Conservation (phyloP, 2,329 filamentous ascomycete species). For the Fusarium hostae region DNA sequence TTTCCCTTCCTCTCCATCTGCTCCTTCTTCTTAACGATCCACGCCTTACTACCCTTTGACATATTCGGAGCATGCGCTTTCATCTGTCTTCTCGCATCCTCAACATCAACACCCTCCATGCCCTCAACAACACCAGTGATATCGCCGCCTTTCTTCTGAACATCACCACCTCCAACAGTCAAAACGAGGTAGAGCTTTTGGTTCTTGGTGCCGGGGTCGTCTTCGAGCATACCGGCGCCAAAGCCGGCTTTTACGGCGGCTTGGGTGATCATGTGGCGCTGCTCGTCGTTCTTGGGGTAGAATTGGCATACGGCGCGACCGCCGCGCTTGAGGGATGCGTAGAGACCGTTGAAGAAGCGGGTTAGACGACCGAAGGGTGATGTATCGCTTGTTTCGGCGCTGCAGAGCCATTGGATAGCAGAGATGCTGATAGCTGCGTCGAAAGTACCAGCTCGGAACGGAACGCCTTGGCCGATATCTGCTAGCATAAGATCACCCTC, state of each 20-base stretch:
- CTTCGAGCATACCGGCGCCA: slow-evolving; percentile 92
- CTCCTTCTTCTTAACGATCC: slow-evolving; percentile 88
- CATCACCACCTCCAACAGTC: slow-evolving; percentile 77
- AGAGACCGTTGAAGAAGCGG: slow-evolving; percentile 93
- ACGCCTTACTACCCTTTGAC: slow-evolving; percentile 83
- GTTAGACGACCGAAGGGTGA: slow-evolving; percentile 80
- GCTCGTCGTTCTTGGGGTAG: slow-evolving; percentile 94
- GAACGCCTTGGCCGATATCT: slow-evolving; percentile 94
- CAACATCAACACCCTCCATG: slow-evolving; percentile 87
- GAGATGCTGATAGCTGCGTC: slow-evolving; percentile 95
- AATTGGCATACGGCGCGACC: slow-evolving; percentile 96
- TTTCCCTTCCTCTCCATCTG: slow-evolving; percentile 96
- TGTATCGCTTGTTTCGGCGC: slow-evolving; percentile 89
- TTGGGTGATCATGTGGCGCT: slow-evolving; percentile 89
- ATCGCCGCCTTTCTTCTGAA: slow-evolving; percentile 70
- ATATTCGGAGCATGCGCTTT: slow-evolving; percentile 58
- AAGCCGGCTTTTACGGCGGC: slow-evolving; percentile 95
- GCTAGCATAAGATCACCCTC: slow-evolving; percentile 94
- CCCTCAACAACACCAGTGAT: slow-evolving; percentile 91
- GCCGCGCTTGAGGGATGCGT: slow-evolving; percentile 83
- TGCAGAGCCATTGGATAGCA: slow-evolving; percentile 98
- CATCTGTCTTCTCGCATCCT: slow-evolving; percentile 71
- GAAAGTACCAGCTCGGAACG: slow-evolving; percentile 91
- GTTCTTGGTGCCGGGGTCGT: slow-evolving; percentile 96
- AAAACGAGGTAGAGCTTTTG: slow-evolving; percentile 95